A percentile compares a stretch with the other conserved stretches of the same genome.
Evolutionary conservation across 2,329 filamentous ascomycete species (phyloP).

Genomic region (Pezicula radicicola): DNA sequence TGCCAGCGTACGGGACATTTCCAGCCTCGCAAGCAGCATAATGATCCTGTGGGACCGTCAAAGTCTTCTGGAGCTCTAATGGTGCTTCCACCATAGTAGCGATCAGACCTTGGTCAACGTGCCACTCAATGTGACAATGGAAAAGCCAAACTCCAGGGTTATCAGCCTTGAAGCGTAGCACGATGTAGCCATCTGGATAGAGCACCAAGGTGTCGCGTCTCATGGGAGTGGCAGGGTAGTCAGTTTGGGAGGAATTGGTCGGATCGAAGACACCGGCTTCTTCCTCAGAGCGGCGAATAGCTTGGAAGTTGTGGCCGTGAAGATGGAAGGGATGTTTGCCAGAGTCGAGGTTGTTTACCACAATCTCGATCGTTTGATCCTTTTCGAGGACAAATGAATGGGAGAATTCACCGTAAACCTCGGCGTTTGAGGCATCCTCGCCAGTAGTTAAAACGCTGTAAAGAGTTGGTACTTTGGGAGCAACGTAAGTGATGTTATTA

Average conservation of each 20-base stretch:
- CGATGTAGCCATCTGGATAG: slow-evolving; percentile 62
- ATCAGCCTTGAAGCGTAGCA: slow-evolving; percentile 65
- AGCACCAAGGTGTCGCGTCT: slow-evolving; percentile 67
- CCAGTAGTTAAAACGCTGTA: slow-evolving; percentile 62
- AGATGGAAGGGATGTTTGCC: slow-evolving; percentile 73
- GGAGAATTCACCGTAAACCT: slow-evolving; percentile 64
- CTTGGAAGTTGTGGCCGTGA: slow-evolving; percentile 74
- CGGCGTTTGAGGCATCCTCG: slow-evolving; percentile 48
- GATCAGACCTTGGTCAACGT: slow-evolving; percentile 63
- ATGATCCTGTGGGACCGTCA: slow-evolving; percentile 59
- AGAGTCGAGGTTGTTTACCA: slow-evolving; percentile 73
- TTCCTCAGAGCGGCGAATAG: slow-evolving; percentile 57
- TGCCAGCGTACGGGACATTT: slow-evolving; percentile 55
- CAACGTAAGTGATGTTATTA: slow-evolving; percentile 62
- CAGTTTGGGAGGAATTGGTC: slow-evolving; percentile 38
- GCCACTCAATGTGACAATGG: slow-evolving; percentile 82
- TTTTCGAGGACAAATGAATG: slow-evolving; percentile 68
- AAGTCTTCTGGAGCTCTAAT: slow-evolving; percentile 23
- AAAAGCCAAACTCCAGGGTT: slow-evolving; percentile 72
- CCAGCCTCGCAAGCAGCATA: slow-evolving; percentile 53
- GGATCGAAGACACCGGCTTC: slow-evolving; percentile 53
- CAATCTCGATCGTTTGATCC: slow-evolving; percentile 65
- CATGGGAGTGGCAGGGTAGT: slow-evolving; percentile 55
- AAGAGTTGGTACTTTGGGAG: slow-evolving; percentile 63
- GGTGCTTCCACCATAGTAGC: slow-evolving; percentile 49